These are phyloP conservation scores for Epichloe amarillans DNA, from an alignment of 2,329 filamentous ascomycete genomes.

Conservation along the genomic window DNA sequence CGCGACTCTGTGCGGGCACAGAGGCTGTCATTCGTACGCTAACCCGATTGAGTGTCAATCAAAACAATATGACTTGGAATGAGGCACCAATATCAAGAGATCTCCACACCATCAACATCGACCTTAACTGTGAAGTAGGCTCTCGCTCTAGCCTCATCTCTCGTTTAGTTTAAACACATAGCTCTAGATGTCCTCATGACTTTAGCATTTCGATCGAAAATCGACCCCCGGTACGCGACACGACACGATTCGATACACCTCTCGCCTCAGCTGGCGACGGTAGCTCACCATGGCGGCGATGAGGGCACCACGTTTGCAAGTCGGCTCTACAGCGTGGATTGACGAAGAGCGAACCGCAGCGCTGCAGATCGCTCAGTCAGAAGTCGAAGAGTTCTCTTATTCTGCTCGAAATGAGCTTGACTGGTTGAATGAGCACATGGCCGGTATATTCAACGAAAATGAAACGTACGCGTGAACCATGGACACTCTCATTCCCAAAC, in stretches of 20 bases:
- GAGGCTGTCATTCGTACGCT: constrained; percentile 11
- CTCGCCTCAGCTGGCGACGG: constrained; percentile 6
- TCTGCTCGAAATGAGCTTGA: constrained; percentile 88
- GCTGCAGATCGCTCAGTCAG: constrained; percentile 59
- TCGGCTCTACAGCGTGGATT: constrained; percentile 79
- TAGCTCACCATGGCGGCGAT: constrained; percentile 27
- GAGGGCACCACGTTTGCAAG: constrained; percentile 47
- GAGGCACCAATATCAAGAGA: constrained; percentile 6
- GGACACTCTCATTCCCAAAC: background rate
- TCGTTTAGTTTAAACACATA: background rate
- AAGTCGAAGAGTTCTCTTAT: constrained; percentile 87
- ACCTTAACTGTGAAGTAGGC: background rate
- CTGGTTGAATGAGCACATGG: constrained; percentile 98
- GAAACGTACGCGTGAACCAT: constrained; percentile 49
- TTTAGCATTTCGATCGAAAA: background rate
- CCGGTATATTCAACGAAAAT: constrained; percentile 76
- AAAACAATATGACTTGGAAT: constrained; percentile 25
- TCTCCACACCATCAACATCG: constrained; percentile 9
- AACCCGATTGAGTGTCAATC: constrained; percentile 22
- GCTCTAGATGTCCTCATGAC: constrained; percentile 5
- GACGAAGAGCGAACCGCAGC: constrained; percentile 70
- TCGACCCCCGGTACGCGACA: background rate
- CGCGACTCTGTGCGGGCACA: constrained; percentile 9
- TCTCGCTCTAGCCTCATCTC: background rate
- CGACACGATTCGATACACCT: background rate